Evolutionary conservation across 2,329 filamentous ascomycete genomes (phyloP).

Genomic region (Apiospora arundinis): DNA sequence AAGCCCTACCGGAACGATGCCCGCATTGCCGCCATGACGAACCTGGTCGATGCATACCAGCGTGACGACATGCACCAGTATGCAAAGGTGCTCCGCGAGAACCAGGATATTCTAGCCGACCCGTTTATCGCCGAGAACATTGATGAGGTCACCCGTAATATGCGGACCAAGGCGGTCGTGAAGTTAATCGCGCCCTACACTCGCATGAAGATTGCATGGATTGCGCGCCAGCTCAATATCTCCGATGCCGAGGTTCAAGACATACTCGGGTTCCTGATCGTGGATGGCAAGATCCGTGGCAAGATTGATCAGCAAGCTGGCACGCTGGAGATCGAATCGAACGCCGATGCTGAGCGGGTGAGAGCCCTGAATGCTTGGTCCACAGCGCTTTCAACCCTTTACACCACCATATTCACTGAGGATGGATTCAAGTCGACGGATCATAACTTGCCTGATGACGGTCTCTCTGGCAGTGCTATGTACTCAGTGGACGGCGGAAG

Average conservation of each 20-base stretch:
- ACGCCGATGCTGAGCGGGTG: slow-evolving; percentile 76
- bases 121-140: slow-evolving; percentile 99
- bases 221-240: slow-evolving; percentile 88
- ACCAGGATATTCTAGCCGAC: slow-evolving; percentile 88
- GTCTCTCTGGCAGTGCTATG: background rate
- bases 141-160: slow-evolving; percentile 96
- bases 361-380: slow-evolving; percentile 77
- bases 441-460: slow-evolving; percentile 7
- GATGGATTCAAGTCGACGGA: slow-evolving; percentile 64
- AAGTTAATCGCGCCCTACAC: slow-evolving; percentile 96
- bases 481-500: background rate
- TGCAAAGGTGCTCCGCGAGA: slow-evolving; percentile 83
- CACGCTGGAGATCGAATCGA: slow-evolving; percentile 79
- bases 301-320: slow-evolving; percentile 90
- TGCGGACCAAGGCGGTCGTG: slow-evolving; percentile 93
- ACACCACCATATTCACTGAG: slow-evolving; percentile 75
- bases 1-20: slow-evolving; percentile 97
- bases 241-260: slow-evolving; percentile 91
- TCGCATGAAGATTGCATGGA: slow-evolving; percentile 85
- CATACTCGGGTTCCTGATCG: slow-evolving; percentile 92
- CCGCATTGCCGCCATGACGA: slow-evolving; percentile 95
- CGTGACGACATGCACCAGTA: slow-evolving; percentile 93
- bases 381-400: slow-evolving; percentile 71
- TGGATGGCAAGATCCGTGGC: slow-evolving; percentile 85
- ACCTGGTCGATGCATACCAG: slow-evolving; percentile 95